phyloP scores from a whole-genome alignment of 129 eudicot species.

The Centaurea solstitialis region DNA sequence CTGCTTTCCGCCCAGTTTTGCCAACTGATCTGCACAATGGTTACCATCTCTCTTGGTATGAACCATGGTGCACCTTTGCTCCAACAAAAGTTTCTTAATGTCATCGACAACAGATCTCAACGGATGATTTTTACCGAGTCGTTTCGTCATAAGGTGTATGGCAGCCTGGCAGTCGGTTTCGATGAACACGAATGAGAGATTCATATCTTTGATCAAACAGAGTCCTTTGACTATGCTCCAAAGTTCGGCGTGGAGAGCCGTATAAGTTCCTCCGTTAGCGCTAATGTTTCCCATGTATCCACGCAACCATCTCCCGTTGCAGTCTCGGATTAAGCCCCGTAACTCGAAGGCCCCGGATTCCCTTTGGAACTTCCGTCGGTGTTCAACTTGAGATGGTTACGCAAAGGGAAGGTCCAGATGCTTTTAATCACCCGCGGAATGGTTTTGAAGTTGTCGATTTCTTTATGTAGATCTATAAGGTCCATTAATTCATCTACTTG shows the following conservation, averaged over 20 bases:
- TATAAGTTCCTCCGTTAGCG: neutral
- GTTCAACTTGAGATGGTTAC: neutral
- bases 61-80: neutral
- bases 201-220: neutral
- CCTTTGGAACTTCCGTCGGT: neutral
- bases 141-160: neutral
- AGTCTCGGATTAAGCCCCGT: neutral
- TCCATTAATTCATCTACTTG: no score
- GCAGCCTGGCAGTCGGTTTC: slow-evolving; percentile 14
- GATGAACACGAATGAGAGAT: neutral
- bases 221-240: slow-evolving; percentile 8
- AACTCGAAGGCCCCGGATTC: neutral
- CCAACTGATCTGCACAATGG: slow-evolving; percentile 14
- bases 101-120: neutral
- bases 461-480: no score
- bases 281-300: neutral
- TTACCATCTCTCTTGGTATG: slow-evolving; percentile 13
- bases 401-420: neutral
- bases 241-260: neutral
- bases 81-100: neutral
- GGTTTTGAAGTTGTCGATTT: neutral
- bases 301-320: neutral
- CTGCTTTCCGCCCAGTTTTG: slow-evolving; percentile 6
- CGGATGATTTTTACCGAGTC: neutral
- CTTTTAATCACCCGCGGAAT: neutral